Evolutionary conservation across 352 stramenopile species (phyloP).

Genomic region (Phytophthora sp.): DNA sequence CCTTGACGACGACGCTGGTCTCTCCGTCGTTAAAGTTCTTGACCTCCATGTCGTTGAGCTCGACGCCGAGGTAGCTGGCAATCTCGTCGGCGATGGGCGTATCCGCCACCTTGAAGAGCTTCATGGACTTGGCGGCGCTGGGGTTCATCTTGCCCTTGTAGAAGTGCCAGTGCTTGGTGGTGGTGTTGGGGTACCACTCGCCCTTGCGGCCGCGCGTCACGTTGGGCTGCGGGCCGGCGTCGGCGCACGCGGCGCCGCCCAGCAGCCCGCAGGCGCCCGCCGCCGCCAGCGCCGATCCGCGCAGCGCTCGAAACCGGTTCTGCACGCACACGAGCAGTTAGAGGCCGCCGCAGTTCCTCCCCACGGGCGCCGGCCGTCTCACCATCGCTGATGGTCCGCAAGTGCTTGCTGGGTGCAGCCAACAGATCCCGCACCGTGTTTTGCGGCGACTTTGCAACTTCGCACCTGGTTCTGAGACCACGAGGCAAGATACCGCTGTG

Average conservation of each 20-base stretch:
- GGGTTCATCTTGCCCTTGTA: slow-evolving; percentile 89
- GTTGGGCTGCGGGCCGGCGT: slow-evolving; percentile 14
- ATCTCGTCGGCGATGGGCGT: slow-evolving; percentile 89
- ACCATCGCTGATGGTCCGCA: not conserved
- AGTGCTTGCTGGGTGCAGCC: too few relatives aligned
- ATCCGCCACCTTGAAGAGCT: slow-evolving; percentile 90
- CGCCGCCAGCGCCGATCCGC: slow-evolving; percentile 33
- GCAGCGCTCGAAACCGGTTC: slow-evolving; percentile 42
- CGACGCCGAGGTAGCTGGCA: slow-evolving; percentile 76
- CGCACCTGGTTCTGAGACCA: too few relatives aligned
- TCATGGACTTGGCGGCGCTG: slow-evolving; percentile 81
- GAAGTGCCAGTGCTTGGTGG: slow-evolving; percentile 90
- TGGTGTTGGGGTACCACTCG: slow-evolving; percentile 80
- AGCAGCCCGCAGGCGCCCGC: slow-evolving; percentile 43
- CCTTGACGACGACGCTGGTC: slow-evolving; percentile 77
- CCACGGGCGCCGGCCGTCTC: not conserved
- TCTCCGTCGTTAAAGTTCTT: slow-evolving; percentile 87
- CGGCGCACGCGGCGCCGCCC: slow-evolving; percentile 25
- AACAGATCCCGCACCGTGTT: too few relatives aligned
- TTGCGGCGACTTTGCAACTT: too few relatives aligned
- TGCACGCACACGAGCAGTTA: slow-evolving; percentile 10
- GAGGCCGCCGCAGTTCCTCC: not conserved
- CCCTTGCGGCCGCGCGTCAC: slow-evolving; percentile 22
- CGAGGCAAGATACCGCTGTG: slow-evolving; percentile 31
- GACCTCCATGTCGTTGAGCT: slow-evolving; percentile 83